Evolutionary conservation across 306 rosid genomes (phyloP), one percentile per base, ranked within the genome.

Genomic region (Arachis hypogaea): DNA sequence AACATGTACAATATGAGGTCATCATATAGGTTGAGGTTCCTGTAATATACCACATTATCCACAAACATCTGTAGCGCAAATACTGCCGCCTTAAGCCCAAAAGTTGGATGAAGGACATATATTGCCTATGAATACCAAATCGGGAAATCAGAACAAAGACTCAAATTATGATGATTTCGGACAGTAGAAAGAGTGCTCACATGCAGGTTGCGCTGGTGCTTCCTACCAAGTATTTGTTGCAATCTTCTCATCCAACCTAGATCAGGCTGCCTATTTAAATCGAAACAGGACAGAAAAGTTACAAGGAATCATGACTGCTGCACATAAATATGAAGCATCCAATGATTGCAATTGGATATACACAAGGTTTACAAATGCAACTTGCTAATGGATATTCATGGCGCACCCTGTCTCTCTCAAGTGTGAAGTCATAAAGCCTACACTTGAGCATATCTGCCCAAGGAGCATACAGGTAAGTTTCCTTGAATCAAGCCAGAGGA

Each of bases 181-280:
- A 9, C 49, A 11, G 38, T 4, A 59, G 69, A 52, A 64, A 73
- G 5, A 66, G 69, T 74, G 29, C 80, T 40, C 82, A 92, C 98
- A 57, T 89, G 98, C 40, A 92, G 84, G 76, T 92, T 89, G 65
- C 78, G 88, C 71, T 88, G 98, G 89, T 86, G 93, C 75, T 89
- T 90, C 76, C 89, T 88, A 77, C 96, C 98, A 29, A 92, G 93
- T 76, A 88, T 83, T 72, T 89, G 96, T 46, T 92, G 93, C 87
- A 92, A 38, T 85, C 92, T 89, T 81, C 83, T 90, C 82, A 92
- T 92, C 90, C 90, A 92, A 69, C 98, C 98, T 67, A 92, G 59
- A 87, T 92, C 96, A 49, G 98, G 98, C 69, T 89, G 93, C 77
- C 98, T 92, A 72, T 65, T 74, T 69, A 72, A 36, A 75, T 73